A percentile compares a stretch with the other conserved stretches of the same genome.
Conservation (phyloP, 2,329 filamentous ascomycete species). For the Colletotrichum gloeosporioides region DNA sequence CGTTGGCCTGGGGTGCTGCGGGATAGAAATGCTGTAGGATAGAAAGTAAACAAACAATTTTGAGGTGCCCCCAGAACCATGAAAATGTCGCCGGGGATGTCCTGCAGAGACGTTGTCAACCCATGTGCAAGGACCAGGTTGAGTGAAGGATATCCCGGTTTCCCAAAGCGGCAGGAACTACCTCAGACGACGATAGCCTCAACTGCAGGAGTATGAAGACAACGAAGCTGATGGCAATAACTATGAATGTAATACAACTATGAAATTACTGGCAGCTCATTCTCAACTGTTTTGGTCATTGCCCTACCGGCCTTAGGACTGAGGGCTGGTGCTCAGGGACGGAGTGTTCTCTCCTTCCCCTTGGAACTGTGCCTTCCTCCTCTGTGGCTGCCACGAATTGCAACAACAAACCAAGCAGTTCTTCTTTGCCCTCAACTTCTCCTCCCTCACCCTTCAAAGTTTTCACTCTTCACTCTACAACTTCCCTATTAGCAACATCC, state of each 20-base stretch:
- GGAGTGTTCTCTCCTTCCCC: neutral
- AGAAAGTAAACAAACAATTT: constrained; percentile 10
- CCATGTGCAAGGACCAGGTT: neutral
- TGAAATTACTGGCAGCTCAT: neutral
- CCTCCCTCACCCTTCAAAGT: neutral
- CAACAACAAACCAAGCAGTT: neutral
- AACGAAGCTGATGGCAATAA: neutral
- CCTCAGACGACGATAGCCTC: neutral
- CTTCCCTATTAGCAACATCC: neutral
- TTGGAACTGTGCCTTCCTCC: neutral
- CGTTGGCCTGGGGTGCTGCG: neutral
- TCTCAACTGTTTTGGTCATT: neutral
- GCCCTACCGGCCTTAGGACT: neutral
- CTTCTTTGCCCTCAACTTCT: neutral
- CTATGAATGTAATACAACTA: neutral
- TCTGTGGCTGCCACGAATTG: neutral
- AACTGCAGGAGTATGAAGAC: neutral
- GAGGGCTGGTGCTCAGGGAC: neutral
- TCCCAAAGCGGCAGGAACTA: neutral
- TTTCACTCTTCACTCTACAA: neutral
- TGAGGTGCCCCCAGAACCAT: neutral
- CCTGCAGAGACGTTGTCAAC: neutral
- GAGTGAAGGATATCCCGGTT: constrained; percentile 2
- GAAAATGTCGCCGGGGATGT: neutral
- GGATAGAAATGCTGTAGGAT: neutral